phyloP scores from a whole-genome alignment of 73 alveolate genomes.

The Blepharisma stoltei region DNA sequence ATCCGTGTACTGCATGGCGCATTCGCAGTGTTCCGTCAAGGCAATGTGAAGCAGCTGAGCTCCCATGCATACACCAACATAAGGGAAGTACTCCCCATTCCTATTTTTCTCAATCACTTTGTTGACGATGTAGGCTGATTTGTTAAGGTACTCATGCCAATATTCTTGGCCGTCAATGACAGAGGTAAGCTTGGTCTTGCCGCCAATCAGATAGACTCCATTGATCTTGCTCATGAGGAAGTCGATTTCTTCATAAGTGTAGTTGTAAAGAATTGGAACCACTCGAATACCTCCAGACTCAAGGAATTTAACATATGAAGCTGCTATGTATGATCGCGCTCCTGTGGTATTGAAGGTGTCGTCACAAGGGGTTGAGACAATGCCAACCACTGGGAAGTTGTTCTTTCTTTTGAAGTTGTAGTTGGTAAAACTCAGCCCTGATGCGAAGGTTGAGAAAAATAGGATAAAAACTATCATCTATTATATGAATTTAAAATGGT shows the following conservation, averaged over 20 bases:
- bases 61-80: slow-evolving; percentile 62
- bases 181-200: slow-evolving; percentile 35
- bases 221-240: slow-evolving; percentile 36
- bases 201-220: slow-evolving; percentile 68
- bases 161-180: slow-evolving; percentile 16
- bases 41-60: slow-evolving; percentile 43
- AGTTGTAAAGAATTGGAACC: slow-evolving; percentile 52
- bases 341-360: neutral
- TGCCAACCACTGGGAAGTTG: no score
- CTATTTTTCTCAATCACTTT: slow-evolving; percentile 47
- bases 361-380: no score
- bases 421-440: no score
- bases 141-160: slow-evolving; percentile 21
- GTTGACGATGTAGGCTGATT: slow-evolving; percentile 34
- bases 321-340: slow-evolving; percentile 38
- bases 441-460: no score
- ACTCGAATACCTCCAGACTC: slow-evolving; percentile 68
- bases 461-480: no score
- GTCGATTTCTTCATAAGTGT: slow-evolving; percentile 32
- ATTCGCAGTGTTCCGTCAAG: slow-evolving; percentile 25
- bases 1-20: no score
- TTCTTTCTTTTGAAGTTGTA: no score
- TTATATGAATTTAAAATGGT: no score
- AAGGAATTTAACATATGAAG: slow-evolving; percentile 57
- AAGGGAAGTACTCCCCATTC: slow-evolving; percentile 55